A percentile compares a stretch with the other conserved stretches of the same genome.
Conservation (phyloP, 306 rosid species). For the Hippophae rhamnoides region DNA sequence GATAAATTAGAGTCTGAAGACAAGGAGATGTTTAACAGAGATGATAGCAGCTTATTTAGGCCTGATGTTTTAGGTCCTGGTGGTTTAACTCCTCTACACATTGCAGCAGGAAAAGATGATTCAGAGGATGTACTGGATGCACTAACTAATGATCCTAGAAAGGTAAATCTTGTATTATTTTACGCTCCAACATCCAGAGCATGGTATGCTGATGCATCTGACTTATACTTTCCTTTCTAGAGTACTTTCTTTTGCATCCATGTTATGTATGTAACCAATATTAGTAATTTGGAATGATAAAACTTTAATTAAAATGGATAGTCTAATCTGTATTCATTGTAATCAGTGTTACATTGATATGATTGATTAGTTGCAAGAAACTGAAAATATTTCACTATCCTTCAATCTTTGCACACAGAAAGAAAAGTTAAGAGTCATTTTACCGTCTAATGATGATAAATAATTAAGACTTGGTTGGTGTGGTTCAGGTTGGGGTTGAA, state of each 20-base stretch:
- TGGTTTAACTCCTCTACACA: conserved; percentile 77
- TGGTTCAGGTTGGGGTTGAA: conserved; percentile 61
- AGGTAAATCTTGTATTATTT: too few species aligned
- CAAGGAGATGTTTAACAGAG: conserved; percentile 22
- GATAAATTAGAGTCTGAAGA: conserved; percentile 29
- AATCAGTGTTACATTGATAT: too few species aligned
- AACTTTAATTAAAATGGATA: too few species aligned
- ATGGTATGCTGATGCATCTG: too few species aligned
- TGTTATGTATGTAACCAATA: too few species aligned
- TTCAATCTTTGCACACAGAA: not conserved
- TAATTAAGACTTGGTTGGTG: not conserved
- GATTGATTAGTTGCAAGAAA: too few species aligned
- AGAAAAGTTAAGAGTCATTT: not conserved
- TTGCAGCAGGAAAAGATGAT: conserved; percentile 60
- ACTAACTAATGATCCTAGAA: conserved; percentile 30
- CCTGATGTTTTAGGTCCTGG: conserved; percentile 55
- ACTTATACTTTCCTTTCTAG: too few species aligned
- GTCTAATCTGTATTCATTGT: too few species aligned
- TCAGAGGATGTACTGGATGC: conserved; percentile 63
- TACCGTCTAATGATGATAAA: not conserved
- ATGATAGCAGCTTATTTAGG: conserved; percentile 39
- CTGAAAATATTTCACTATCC: too few species aligned
- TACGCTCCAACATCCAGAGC: too few species aligned
- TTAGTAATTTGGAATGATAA: too few species aligned
- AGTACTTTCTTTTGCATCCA: too few species aligned